Evolutionary conservation across 305 asterid species (phyloP), one percentile per base, ranked within the genome.

Genomic region (Solanum hybrid): DNA sequence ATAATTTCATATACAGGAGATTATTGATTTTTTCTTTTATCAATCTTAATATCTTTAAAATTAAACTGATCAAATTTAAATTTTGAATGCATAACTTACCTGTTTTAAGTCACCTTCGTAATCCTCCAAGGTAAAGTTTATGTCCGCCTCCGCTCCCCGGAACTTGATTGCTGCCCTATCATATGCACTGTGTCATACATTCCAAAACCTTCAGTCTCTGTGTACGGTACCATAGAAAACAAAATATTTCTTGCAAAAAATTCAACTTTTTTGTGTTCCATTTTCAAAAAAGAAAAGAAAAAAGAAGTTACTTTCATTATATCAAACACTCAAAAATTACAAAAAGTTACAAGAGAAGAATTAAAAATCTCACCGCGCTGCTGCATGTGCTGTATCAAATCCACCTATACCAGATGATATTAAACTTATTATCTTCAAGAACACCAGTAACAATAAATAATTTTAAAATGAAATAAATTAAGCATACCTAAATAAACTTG

Each of bases 141-240:
- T 97, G 95, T 97, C 99, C 64, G 99, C 99, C 87, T 96, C 98
- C 5, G 93, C 95, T 88, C 99, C 99, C 27, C 99, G 95, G 88
- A 97, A 97, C 90, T 97, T 96, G 90, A 96, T 96, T 37, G 99
- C 99, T 36, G 99, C 99, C 90, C 99, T 93, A 94, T 97, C 99
- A 89, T 97, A 97, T 71, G 99, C 99, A 88, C 99, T 97, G 97
- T 82, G 26, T 60, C 72, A 38, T 38, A 51, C 40, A 84, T 82
- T 5, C 17, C 87, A 16, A 72, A 79, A 82, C 24, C 35, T 40
- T 81, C 5, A 81, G 26, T 40, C 86, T 40, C 71, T 26, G 16
- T 27, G 3, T 42, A 27, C 6, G 17, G 17, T 27, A 5, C 0
- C 10, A 16, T 1, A 0, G 5, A 42, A 81, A 12, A 27, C 22